Evolutionary conservation across 768 basidiomycete species (phyloP).

Genomic region (Jaapia argillacea): DNA sequence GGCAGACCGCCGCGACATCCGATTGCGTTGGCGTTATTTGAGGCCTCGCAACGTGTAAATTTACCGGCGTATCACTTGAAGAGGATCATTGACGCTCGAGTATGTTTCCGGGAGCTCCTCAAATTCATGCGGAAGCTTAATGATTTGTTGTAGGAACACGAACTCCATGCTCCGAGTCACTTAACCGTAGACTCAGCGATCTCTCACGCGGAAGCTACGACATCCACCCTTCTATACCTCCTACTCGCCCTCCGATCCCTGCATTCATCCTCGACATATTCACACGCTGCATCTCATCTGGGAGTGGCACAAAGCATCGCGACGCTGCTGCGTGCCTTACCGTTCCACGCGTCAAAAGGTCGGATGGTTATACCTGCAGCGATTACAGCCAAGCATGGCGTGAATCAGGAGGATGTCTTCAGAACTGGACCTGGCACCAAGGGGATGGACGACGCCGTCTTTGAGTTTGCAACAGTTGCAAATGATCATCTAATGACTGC

Average conservation of each 20-base stretch:
- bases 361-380: conserved; percentile 74
- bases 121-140: conserved; percentile 3
- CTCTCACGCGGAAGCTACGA: conserved; percentile 71
- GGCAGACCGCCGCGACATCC: conserved; percentile 73
- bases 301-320: conserved; percentile 64
- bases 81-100: conserved; percentile 78
- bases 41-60: conserved; percentile 37
- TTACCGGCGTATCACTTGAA: conserved; percentile 70
- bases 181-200: conserved; percentile 59
- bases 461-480: conserved; percentile 71
- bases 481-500: conserved; percentile 76
- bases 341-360: conserved; percentile 65
- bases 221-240: conserved; percentile 70
- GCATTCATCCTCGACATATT: conserved; percentile 39
- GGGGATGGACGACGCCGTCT: conserved; percentile 70
- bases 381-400: conserved; percentile 67
- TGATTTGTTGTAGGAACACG: conserved; percentile 39
- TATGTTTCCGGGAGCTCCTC: conserved; percentile 17
- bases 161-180: conserved; percentile 54
- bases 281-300: conserved; percentile 77
- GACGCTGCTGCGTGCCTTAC: conserved; percentile 66
- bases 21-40: conserved; percentile 62
- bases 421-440: conserved; percentile 39
- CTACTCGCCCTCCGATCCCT: conserved; percentile 58
- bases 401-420: conserved; percentile 75